Evolutionary conservation across 306 rosid species (phyloP), one percentile per base, ranked within the genome.

Genomic region (Cucumis cinereus): DNA sequence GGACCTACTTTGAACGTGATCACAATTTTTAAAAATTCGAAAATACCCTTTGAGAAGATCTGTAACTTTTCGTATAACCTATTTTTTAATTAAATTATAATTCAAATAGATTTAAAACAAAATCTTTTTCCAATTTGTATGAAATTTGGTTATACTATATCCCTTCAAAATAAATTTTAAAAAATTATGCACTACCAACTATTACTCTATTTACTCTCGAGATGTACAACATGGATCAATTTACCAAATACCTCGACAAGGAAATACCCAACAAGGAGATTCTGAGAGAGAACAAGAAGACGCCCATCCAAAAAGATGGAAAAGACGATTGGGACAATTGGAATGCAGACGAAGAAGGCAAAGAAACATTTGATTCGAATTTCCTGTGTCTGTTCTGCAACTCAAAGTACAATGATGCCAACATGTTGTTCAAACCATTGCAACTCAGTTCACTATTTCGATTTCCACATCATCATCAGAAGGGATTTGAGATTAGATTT

Each of bases 321-420:
- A 57, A 70, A 16, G 67, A 91, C 64, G 79, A 20, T 2, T 90
- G 90, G 92, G 88, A 80, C 49, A 90, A 87, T 38, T 90, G 92
- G 98, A 83, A 89, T 57, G 90, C 80, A 23, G 88, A 85, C 24
- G 87, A 73, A 47, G 84, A 41, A 30, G 84, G 60, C 3, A 59
- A 71, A 28, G 90, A 79, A 38, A 80, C 70, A 14, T 61, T 54
- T 17, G 84, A 85, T 70, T 78, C 79, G 2, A 84, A 77, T 70
- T 82, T 84, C 17, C 71, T 80, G 30, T 94, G 99, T 75, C 78
- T 94, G 10, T 92, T 94, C 90, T 94, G 99, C 30, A 89, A 90
- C 57, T 86, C 83, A 60, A 78, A 19, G 23, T 88, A 41, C 78
- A 55, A 11, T 61, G 81, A 81, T 11, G 84, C 83, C 80, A 75